Percentiles rank a stretch among this genome's conserved stretches.
Evolutionary conservation across 805 yeast genomes (phyloP).

Genomic region (Candida sakaeoensis): DNA sequence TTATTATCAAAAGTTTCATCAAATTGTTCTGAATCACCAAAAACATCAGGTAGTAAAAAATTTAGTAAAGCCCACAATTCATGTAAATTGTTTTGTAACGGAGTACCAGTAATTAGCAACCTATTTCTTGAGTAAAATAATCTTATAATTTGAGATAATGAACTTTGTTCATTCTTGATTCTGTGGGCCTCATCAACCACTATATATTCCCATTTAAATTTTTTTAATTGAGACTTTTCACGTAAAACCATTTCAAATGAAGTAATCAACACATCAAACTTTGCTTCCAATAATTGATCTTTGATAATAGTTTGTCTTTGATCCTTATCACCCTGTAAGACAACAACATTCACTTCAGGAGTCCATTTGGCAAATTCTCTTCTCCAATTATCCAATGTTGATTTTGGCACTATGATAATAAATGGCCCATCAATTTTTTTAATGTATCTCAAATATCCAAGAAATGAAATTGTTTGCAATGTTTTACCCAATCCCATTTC

Average conservation of each 20-base stretch:
- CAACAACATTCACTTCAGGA: conserved; percentile 83
- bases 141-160: conserved; percentile 88
- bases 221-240: conserved; percentile 77
- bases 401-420: conserved; percentile 89
- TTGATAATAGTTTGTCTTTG: conserved; percentile 60
- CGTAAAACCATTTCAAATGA: conserved; percentile 92
- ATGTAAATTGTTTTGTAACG: conserved; percentile 89
- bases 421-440: conserved; percentile 85
- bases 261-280: conserved; percentile 86
- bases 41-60: conserved; percentile 89
- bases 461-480: conserved; percentile 85
- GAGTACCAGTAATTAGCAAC: conserved; percentile 90
- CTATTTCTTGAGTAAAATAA: conserved; percentile 82
- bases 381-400: conserved; percentile 94
- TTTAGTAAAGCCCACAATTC: conserved; percentile 95
- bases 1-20: conserved; percentile 84
- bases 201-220: conserved; percentile 88
- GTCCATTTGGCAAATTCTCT: conserved; percentile 95
- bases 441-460: conserved; percentile 81
- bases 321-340: conserved; percentile 89
- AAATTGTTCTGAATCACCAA: conserved; percentile 84
- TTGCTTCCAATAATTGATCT: conserved; percentile 57
- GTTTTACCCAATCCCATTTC: conserved; percentile 99
- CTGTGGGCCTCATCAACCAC: conserved; percentile 96
- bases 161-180: conserved; percentile 90